A percentile compares a stretch with the other conserved stretches of the same genome.
Conservation (phyloP, 73 alveolate genomes). For the Paramecium biaurelia region DNA sequence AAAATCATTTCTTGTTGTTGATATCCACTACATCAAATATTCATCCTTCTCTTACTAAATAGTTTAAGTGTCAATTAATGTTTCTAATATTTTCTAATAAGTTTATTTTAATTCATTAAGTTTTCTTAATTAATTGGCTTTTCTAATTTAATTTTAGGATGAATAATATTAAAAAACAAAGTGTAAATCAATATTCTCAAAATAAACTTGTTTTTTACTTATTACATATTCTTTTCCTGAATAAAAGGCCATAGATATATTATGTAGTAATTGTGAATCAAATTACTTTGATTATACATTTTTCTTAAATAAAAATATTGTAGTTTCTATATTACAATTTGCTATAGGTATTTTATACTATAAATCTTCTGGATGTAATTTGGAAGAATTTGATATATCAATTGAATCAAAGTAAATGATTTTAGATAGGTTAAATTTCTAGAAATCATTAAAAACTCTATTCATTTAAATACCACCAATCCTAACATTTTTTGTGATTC, state of each 20-base stretch:
- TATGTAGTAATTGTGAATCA: neutral
- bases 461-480: neutral
- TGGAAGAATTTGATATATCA: neutral
- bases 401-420: neutral
- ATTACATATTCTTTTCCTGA: neutral
- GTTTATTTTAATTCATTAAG: neutral
- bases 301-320: neutral
- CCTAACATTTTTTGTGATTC: neutral
- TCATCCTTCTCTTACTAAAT: neutral
- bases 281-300: neutral
- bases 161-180: neutral
- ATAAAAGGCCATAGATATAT: neutral
- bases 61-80: neutral
- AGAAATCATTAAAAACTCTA: neutral
- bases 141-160: neutral
- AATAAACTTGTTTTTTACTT: neutral
- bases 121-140: neutral
- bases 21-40: neutral
- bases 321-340: neutral
- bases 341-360: neutral
- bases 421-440: neutral
- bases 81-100: neutral
- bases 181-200: neutral
- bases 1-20: neutral
- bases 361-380: neutral